A percentile compares a stretch with the other conserved stretches of the same genome.
Evolutionary conservation across 805 yeast genomes (phyloP).

Genomic region (Candida alai): DNA sequence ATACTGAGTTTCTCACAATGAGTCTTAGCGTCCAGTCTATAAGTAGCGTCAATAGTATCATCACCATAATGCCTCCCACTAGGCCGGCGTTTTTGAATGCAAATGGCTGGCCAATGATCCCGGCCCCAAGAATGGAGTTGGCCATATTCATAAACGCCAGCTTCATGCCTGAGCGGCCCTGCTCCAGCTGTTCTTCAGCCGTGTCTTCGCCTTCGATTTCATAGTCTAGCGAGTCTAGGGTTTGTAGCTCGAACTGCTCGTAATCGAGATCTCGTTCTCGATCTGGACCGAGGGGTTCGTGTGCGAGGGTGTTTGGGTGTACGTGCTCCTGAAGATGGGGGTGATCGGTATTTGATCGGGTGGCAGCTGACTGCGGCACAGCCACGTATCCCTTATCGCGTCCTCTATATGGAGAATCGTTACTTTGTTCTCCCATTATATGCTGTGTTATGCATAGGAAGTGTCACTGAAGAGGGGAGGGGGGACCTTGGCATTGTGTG

Average conservation of each 20-base stretch:
- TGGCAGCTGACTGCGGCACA: no score
- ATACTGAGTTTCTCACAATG: constrained; percentile 76
- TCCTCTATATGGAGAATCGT: no score
- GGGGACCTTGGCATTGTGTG: no score
- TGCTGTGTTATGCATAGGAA: no score
- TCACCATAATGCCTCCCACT: constrained; percentile 62
- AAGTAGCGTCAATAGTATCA: constrained; percentile 57
- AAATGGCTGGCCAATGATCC: constrained; percentile 90
- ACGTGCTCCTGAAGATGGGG: no score
- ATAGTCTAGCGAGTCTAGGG: constrained; percentile 17
- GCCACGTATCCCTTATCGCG: no score
- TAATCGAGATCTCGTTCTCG: not conserved
- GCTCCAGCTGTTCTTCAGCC: constrained; percentile 10
- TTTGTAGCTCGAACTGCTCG: constrained; percentile 18
- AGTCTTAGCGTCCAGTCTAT: constrained; percentile 86
- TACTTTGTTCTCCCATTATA: no score
- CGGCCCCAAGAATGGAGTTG: constrained; percentile 91
- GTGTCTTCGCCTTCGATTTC: constrained; percentile 10
- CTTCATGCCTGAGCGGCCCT: constrained; percentile 45
- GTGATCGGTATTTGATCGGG: no score
- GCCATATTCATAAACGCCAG: constrained; percentile 98
- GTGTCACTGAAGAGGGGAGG: no score
- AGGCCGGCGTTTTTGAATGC: constrained; percentile 82
- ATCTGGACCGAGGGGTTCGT: no score
- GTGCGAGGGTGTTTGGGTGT: no score